A percentile compares a stretch with the other conserved stretches of the same genome.
These are phyloP conservation scores for Podila epigama DNA, from an alignment of 192 early-diverging fungal species.

Conservation along the genomic window DNA sequence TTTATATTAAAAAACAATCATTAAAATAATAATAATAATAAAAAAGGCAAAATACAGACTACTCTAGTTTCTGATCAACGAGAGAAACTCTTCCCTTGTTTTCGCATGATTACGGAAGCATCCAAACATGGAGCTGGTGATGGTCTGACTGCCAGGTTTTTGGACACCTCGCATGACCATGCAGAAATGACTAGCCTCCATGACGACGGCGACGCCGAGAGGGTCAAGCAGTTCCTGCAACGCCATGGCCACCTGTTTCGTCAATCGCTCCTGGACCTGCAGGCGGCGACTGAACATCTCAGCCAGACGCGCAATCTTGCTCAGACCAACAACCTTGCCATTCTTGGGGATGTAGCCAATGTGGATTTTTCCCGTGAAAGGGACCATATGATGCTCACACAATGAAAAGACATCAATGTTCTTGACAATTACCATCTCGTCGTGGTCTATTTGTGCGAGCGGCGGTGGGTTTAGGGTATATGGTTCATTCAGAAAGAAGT, in stretches of 20 bases:
- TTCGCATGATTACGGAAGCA: conserved; percentile 89
- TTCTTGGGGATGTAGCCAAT: conserved; percentile 97
- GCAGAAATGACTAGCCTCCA: conserved; percentile 97
- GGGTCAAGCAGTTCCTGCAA: conserved; percentile 92
- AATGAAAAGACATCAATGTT: conserved; percentile 96
- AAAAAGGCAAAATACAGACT: no score
- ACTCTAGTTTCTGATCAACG: conserved; percentile 63
- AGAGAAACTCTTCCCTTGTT: conserved; percentile 97
- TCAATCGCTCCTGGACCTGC: conserved; percentile 98
- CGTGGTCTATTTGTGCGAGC: conserved; percentile 76
- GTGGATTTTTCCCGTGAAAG: conserved; percentile 96
- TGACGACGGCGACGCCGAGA: conserved; percentile 96
- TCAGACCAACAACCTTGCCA: conserved; percentile 93
- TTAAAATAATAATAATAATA: no score
- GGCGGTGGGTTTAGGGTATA: no score
- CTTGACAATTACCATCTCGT: conserved; percentile 99
- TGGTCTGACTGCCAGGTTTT: conserved; percentile 94
- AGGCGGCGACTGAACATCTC: conserved; percentile 98
- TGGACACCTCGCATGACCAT: conserved; percentile 99
- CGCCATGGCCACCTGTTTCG: conserved; percentile 95
- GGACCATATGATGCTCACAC: conserved; percentile 99
- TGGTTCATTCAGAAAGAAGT: not conserved
- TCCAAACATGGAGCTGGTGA: conserved; percentile 98
- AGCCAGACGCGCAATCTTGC: conserved; percentile 98
- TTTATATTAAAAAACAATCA: no score